These are phyloP conservation scores for Wilcoxina mikolae DNA, from an alignment of 495 filamentous ascomycete species.

Conservation along the genomic window DNA sequence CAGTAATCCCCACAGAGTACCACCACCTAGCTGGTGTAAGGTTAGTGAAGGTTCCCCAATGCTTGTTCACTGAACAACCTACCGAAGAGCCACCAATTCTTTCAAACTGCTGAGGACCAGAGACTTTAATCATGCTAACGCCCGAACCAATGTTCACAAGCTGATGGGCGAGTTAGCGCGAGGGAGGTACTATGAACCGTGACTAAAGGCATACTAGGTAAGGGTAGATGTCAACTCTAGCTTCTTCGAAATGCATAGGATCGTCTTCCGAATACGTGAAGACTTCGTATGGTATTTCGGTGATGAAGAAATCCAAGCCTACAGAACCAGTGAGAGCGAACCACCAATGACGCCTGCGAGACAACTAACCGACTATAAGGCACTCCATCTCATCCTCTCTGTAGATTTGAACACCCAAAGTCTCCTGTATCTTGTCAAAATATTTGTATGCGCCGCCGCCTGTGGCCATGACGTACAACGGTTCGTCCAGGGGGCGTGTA, in stretches of 20 bases:
- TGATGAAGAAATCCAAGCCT: slow-evolving; percentile 98
- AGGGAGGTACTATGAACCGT: too few species aligned
- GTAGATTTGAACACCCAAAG: slow-evolving; percentile 69
- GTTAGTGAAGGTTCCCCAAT: slow-evolving; percentile 2
- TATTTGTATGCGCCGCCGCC: slow-evolving; percentile 92
- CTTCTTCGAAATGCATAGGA: slow-evolving; percentile 69
- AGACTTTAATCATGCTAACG: slow-evolving; percentile 96
- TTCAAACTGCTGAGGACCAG: slow-evolving; percentile 65
- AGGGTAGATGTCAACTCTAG: slow-evolving; percentile 67
- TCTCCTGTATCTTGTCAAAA: slow-evolving; percentile 73
- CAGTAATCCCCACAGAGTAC: slow-evolving; percentile 89
- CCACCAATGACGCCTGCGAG: background rate
- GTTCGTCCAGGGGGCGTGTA: slow-evolving; percentile 29
- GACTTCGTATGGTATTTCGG: slow-evolving; percentile 87
- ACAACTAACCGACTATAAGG: slow-evolving; percentile 66
- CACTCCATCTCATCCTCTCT: slow-evolving; percentile 98
- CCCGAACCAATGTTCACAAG: slow-evolving; percentile 98
- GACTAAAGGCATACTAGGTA: slow-evolving; percentile 42
- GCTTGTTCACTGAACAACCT: background rate
- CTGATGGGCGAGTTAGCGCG: too few species aligned
- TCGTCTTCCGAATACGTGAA: slow-evolving; percentile 84
- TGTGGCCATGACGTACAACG: slow-evolving; percentile 81
- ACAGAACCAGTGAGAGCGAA: slow-evolving; percentile 1
- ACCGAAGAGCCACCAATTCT: slow-evolving; percentile 81
- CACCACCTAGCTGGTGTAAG: slow-evolving; percentile 51